phyloP scores from a whole-genome alignment of 2,329 filamentous ascomycete genomes.

The Decorospora gaudefroyi region DNA sequence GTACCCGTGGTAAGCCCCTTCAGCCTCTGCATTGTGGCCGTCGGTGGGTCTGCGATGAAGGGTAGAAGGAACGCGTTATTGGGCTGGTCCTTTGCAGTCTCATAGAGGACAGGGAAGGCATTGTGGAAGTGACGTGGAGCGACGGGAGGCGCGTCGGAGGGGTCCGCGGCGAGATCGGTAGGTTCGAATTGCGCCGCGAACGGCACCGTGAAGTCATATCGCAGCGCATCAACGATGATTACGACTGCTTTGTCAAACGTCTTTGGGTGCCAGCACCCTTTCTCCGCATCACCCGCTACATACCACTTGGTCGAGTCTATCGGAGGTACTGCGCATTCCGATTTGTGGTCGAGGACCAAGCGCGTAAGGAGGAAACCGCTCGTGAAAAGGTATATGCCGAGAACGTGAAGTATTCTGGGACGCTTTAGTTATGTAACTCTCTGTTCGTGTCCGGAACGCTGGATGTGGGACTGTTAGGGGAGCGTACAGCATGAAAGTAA shows the following conservation, averaged over 20 bases:
- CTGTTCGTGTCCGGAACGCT: background rate
- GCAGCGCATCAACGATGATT: conserved; percentile 87
- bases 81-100: conserved; percentile 74
- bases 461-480: background rate
- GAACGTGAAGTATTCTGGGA: conserved; percentile 69
- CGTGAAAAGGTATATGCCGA: conserved; percentile 89
- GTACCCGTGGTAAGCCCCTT: conserved; percentile 96
- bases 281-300: conserved; percentile 51
- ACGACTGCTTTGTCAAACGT: conserved; percentile 90
- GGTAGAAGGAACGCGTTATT: conserved; percentile 86
- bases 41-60: conserved; percentile 96
- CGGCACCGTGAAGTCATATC: conserved; percentile 95
- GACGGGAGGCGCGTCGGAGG: conserved; percentile 16
- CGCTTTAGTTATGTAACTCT: conserved; percentile 11
- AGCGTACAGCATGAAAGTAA: conserved; percentile 66
- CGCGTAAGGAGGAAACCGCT: conserved; percentile 92
- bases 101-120: conserved; percentile 82
- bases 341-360: conserved; percentile 75
- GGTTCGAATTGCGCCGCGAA: conserved; percentile 61
- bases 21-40: conserved; percentile 85
- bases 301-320: conserved; percentile 54
- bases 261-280: conserved; percentile 95
- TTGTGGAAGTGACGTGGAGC: conserved; percentile 75
- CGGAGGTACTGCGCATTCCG: conserved; percentile 76
- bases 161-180: conserved; percentile 27